Conservation (phyloP, 106 monocot genomes). For the Dendrobium chrysotoxum region DNA sequence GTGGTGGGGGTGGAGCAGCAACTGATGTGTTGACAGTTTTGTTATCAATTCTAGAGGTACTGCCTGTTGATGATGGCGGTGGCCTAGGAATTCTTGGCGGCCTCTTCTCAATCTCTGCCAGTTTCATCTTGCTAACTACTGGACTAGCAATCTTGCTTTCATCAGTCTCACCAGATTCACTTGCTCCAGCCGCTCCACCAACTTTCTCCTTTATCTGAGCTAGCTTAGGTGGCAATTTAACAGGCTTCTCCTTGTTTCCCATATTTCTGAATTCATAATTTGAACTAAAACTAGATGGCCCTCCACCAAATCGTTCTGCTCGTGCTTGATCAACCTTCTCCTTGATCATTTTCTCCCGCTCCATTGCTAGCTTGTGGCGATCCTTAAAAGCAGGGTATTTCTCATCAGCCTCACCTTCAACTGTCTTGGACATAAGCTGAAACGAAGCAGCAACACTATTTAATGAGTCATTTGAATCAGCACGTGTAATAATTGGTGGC, state of each 20-base stretch:
- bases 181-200: constrained; percentile 4
- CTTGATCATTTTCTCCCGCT: constrained; percentile 83
- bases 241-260: constrained; percentile 18
- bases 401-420: constrained; percentile 75
- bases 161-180: constrained; percentile 16
- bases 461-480: constrained; percentile 37
- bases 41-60: constrained; percentile 4
- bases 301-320: constrained; percentile 53
- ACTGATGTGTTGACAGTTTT: constrained; percentile 10
- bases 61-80: constrained; percentile 44
- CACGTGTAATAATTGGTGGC: constrained; percentile 27
- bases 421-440: constrained; percentile 80
- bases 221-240: constrained; percentile 57
- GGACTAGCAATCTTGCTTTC: constrained; percentile 27
- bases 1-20: constrained; percentile 27
- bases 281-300: constrained; percentile 7
- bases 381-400: constrained; percentile 95
- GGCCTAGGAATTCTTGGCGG: constrained; percentile 69
- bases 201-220: constrained; percentile 67
- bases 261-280: constrained; percentile 20
- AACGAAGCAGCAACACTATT: constrained; percentile 67
- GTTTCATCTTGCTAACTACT: constrained; percentile 67
- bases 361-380: constrained; percentile 81
- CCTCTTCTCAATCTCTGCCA: constrained; percentile 83
- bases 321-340: constrained; percentile 82